A percentile compares a stretch with the other conserved stretches of the same genome.
Conservation (phyloP, 1,284 basidiomycete species). For the Ceratorhiza oryzae-sativae region DNA sequence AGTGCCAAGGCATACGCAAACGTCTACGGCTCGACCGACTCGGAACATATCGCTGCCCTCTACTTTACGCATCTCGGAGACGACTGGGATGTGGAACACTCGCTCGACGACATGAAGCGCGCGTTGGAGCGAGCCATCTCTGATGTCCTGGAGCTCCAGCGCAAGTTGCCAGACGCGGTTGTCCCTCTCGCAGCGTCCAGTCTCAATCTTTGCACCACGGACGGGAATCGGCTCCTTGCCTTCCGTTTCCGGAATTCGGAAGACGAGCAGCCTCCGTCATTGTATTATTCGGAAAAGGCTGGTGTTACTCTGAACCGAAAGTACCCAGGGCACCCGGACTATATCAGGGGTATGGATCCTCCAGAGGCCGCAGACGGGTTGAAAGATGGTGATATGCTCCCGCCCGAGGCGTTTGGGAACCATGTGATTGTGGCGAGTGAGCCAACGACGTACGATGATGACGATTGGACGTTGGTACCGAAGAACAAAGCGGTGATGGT, state of each 20-base stretch:
- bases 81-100: slow-evolving; percentile 48
- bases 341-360: slow-evolving; percentile 7
- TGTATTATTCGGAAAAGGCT: slow-evolving; percentile 53
- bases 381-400: slow-evolving; percentile 42
- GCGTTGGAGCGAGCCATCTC: slow-evolving; percentile 49
- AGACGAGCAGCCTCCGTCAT: slow-evolving; percentile 51
- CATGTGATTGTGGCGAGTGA: slow-evolving; percentile 54
- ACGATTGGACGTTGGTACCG: slow-evolving; percentile 51
- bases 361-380: slow-evolving; percentile 14
- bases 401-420: slow-evolving; percentile 48
- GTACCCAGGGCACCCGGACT: slow-evolving; percentile 53
- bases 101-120: slow-evolving; percentile 49
- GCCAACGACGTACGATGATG: slow-evolving; percentile 51
- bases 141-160: slow-evolving; percentile 48
- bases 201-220: slow-evolving; percentile 51
- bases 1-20: slow-evolving; percentile 47
- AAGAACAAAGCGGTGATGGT: slow-evolving; percentile 52
- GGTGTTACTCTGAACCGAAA: slow-evolving; percentile 53
- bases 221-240: slow-evolving; percentile 50
- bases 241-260: slow-evolving; percentile 51
- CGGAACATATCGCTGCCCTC: slow-evolving; percentile 53
- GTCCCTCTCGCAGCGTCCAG: slow-evolving; percentile 41
- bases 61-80: slow-evolving; percentile 52
- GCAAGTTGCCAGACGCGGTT: slow-evolving; percentile 41
- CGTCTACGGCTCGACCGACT: slow-evolving; percentile 53